Evolutionary conservation across 2,329 filamentous ascomycete genomes (phyloP), one percentile per base, ranked within the genome.

Genomic region (Talaromyces pinophilus): DNA sequence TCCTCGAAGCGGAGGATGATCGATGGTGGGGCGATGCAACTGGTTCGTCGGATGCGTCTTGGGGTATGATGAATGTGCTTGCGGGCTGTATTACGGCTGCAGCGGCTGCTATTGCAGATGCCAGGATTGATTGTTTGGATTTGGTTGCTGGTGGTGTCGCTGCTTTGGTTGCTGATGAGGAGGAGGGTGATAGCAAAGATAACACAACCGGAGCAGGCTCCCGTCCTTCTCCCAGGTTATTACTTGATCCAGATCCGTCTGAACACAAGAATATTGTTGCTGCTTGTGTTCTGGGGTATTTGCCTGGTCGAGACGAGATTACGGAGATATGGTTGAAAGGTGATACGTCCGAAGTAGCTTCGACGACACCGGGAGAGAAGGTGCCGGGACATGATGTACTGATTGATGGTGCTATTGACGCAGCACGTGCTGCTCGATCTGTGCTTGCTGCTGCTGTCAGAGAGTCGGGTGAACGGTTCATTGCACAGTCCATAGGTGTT

Each of bases 291-390:
- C 90, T 99, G 44, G 95, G 90, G 11, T 98, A 97, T 78, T 84
- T 98, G 70, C 91, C 93, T 62, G 86, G 85, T 25, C 85, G 93
- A 69, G 94, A 98, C 71, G 95, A 99, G 78, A 88, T 98, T 62
- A 97, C 94, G 8, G 93, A 97, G 75, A 79, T 98, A 19, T 99
- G 95, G 95, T 87, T 96, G 74, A 97, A 93, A 80, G 94, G 95
- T 19, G 84, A 89, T 74, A 79, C 82, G 62, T 79, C 79, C 3
- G 75, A 72, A 64, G 71, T 69, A 13, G 69, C 72, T 28, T 70
- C 72, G 57, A 72, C 70, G 35, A 62, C 25, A 52, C 71, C 70
- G 33, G 62, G 68, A 42, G 64, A 78, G 79, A 60, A 73, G 72
- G 63, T 77, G 75, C 63, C 80, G 5, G 72, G 72, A 5, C 75